These are phyloP conservation scores for Tricholoma hemisulphureum DNA, from an alignment of 768 basidiomycete species.

Conservation along the genomic window DNA sequence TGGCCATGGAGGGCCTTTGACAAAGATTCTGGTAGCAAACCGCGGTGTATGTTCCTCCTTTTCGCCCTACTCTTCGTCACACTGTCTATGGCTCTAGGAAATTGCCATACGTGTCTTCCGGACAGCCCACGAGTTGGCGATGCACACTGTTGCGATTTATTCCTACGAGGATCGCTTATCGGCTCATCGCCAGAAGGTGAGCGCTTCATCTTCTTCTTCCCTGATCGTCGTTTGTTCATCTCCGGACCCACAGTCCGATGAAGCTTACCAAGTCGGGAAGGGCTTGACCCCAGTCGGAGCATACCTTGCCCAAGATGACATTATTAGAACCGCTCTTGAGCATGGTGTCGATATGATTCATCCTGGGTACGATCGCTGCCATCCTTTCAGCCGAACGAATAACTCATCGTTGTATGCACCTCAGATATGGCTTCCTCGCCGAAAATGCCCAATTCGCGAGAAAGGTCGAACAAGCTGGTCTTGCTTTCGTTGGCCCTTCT, in stretches of 20 bases:
- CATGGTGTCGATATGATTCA: slow-evolving; percentile 99
- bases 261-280: slow-evolving; percentile 97
- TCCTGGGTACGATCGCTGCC: slow-evolving; percentile 65
- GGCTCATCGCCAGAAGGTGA: slow-evolving; percentile 95
- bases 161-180: slow-evolving; percentile 95
- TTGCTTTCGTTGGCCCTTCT: slow-evolving; percentile 94
- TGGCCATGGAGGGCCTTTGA: slow-evolving; percentile 85
- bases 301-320: slow-evolving; percentile 96
- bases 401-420: slow-evolving; percentile 1
- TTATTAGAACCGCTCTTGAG: slow-evolving; percentile 93
- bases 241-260: slow-evolving; percentile 69
- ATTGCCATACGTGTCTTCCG: slow-evolving; percentile 99
- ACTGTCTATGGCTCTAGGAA: slow-evolving; percentile 58
- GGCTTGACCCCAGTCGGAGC: slow-evolving; percentile 95
- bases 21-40: slow-evolving; percentile 91
- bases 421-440: slow-evolving; percentile 93
- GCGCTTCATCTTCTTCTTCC: slow-evolving; percentile 11
- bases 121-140: slow-evolving; percentile 96
- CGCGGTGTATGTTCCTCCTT: slow-evolving; percentile 64
- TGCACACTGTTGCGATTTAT: slow-evolving; percentile 99
- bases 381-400: not conserved
- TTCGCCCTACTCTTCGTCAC: slow-evolving; percentile 7
- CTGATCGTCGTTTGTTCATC: slow-evolving; percentile 7
- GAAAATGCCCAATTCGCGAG: slow-evolving; percentile 97
- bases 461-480: slow-evolving; percentile 96